phyloP scores from a whole-genome alignment of 805 yeast genomes.

The Starmerella cellae region DNA sequence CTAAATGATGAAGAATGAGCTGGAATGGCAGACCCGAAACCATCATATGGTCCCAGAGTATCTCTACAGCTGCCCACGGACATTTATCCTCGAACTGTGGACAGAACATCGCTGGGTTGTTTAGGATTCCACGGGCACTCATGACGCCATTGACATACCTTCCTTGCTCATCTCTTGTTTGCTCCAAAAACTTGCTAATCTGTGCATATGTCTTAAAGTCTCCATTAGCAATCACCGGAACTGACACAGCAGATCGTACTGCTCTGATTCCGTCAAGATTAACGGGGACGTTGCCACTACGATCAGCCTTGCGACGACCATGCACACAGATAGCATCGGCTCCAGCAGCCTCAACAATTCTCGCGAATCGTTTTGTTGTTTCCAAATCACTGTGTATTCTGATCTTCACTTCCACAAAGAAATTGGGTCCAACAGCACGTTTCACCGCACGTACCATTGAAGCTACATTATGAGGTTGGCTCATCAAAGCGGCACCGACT shows the following conservation, averaged over 20 bases:
- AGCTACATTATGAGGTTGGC: conserved; percentile 65
- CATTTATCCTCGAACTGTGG: conserved; percentile 43
- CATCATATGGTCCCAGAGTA: conserved; percentile 63
- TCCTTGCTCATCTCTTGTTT: conserved; percentile 9
- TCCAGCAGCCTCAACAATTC: conserved; percentile 67
- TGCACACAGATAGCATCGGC: conserved; percentile 91
- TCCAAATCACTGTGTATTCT: conserved; percentile 66
- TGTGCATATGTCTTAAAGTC: conserved; percentile 55
- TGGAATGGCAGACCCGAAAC: conserved; percentile 77
- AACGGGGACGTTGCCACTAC: conserved; percentile 66
- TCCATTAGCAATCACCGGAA: conserved; percentile 95
- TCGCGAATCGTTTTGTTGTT: conserved; percentile 62
- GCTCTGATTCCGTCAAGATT: conserved; percentile 66
- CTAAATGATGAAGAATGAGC: conserved; percentile 72
- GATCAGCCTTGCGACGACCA: conserved; percentile 73
- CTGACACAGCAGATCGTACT: conserved; percentile 40
- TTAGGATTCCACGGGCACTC: conserved; percentile 82
- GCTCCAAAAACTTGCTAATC: conserved; percentile 37
- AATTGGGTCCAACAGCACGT: conserved; percentile 48
- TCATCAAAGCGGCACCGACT: conserved; percentile 90
- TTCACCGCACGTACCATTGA: conserved; percentile 78
- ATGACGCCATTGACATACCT: conserved; percentile 87
- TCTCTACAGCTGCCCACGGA: conserved; percentile 87
- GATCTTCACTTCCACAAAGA: conserved; percentile 85
- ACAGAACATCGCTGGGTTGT: conserved; percentile 78